phyloP scores from a whole-genome alignment of 2,329 filamentous ascomycete genomes.

The Dactylellina cionopaga region DNA sequence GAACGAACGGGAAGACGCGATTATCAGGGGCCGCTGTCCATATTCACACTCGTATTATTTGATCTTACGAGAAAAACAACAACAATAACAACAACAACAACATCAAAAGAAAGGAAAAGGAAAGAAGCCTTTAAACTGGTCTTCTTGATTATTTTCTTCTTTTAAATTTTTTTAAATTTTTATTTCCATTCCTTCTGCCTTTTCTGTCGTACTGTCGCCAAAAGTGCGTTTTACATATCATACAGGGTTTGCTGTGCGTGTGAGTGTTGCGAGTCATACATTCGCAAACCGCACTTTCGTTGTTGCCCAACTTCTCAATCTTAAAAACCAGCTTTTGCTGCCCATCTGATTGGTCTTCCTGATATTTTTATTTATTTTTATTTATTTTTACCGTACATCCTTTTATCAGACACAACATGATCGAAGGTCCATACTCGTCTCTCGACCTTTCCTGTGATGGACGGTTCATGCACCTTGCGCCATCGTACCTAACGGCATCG shows the following conservation, averaged over 20 bases:
- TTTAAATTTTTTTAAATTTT: background rate
- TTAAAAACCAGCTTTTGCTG: background rate
- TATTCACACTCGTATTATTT: no score
- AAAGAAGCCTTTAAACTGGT: no score
- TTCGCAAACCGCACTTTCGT: background rate
- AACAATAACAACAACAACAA: no score
- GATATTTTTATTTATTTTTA: background rate
- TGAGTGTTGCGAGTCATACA: slow-evolving; percentile 22
- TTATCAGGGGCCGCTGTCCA: slow-evolving; percentile 40
- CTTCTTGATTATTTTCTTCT: background rate
- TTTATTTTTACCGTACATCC: background rate
- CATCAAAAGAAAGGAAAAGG: no score
- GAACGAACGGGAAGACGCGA: slow-evolving; percentile 48
- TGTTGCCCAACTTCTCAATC: no score
- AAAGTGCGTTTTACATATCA: slow-evolving; percentile 23
- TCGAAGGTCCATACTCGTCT: slow-evolving; percentile 46
- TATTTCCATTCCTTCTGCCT: background rate
- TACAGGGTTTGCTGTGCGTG: background rate
- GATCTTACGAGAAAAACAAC: background rate
- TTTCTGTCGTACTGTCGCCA: slow-evolving; percentile 6
- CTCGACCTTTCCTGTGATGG: slow-evolving; percentile 38
- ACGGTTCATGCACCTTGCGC: slow-evolving; percentile 35
- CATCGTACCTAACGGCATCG: slow-evolving; percentile 26
- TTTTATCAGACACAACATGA: slow-evolving; percentile 31
- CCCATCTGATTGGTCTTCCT: background rate